Conservation (phyloP, 176 grass and related monocot genomes). For the Poa pratensis region DNA sequence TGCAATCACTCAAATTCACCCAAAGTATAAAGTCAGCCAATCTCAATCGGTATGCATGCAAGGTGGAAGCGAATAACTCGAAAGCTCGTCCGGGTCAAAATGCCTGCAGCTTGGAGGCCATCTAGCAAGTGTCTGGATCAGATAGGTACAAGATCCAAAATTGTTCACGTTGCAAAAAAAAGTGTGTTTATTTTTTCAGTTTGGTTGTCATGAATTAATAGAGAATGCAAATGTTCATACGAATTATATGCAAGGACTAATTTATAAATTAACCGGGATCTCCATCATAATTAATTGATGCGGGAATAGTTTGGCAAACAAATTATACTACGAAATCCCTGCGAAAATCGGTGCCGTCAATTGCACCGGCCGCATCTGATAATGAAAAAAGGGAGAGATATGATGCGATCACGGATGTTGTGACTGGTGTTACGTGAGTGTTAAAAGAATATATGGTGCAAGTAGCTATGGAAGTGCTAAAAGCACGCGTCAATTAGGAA, state of each 20-base stretch:
- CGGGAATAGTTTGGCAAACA: background rate
- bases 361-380: background rate
- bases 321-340: background rate
- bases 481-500: slow-evolving; percentile 12
- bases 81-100: no score
- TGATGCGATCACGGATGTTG: slow-evolving; percentile 31
- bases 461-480: background rate
- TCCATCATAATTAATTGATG: no score
- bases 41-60: no score
- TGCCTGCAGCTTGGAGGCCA: no score
- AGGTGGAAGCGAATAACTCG: no score
- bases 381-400: background rate
- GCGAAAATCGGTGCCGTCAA: background rate
- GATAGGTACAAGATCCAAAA: background rate
- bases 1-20: no score
- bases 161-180: background rate
- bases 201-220: background rate
- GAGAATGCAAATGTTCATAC: background rate
- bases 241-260: no score
- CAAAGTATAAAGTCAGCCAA: no score
- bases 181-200: background rate
- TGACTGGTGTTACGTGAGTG: background rate
- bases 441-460: slow-evolving; percentile 2
- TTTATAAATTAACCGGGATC: no score
- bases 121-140: background rate